These are phyloP conservation scores for Lolium rigidum DNA, from an alignment of 176 grass and related monocot species.

Conservation along the genomic window DNA sequence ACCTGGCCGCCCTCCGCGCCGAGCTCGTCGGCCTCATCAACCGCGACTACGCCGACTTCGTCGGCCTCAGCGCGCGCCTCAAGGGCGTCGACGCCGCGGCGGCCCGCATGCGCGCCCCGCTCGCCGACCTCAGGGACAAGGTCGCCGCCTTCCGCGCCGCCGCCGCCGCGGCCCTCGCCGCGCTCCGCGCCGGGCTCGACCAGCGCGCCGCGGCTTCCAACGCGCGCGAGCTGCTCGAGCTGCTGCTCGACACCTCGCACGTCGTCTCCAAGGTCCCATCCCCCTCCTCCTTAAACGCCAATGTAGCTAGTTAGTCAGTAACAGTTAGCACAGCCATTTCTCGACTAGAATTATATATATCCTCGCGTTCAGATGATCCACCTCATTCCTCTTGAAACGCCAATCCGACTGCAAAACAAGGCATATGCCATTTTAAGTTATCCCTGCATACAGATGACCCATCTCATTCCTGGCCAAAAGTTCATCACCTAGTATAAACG, in stretches of 20 bases:
- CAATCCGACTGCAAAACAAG: neutral
- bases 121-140: conserved; percentile 83
- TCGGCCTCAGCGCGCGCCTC: conserved; percentile 83
- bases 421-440: neutral
- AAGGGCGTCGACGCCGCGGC: conserved; percentile 83
- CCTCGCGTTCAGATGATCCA: neutral
- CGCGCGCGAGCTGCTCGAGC: conserved; percentile 81
- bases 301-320: neutral
- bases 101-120: conserved; percentile 66
- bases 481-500: neutral
- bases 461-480: neutral
- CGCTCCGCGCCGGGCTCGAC: conserved; percentile 68
- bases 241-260: conserved; percentile 95
- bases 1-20: conserved; percentile 79
- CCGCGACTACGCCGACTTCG: conserved; percentile 95
- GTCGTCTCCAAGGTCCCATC: conserved; percentile 89
- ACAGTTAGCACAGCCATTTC: neutral
- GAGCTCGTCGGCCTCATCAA: conserved; percentile 98
- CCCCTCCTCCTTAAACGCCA: neutral
- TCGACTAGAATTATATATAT: neutral
- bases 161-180: conserved; percentile 43
- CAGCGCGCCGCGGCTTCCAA: conserved; percentile 65
- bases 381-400: neutral
- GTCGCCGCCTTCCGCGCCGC: conserved; percentile 69
- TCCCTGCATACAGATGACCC: neutral